Percentiles rank a stretch among this genome's conserved stretches.
Conservation (phyloP, 345 rosid species). For the Euphorbia pulcherrima region DNA sequence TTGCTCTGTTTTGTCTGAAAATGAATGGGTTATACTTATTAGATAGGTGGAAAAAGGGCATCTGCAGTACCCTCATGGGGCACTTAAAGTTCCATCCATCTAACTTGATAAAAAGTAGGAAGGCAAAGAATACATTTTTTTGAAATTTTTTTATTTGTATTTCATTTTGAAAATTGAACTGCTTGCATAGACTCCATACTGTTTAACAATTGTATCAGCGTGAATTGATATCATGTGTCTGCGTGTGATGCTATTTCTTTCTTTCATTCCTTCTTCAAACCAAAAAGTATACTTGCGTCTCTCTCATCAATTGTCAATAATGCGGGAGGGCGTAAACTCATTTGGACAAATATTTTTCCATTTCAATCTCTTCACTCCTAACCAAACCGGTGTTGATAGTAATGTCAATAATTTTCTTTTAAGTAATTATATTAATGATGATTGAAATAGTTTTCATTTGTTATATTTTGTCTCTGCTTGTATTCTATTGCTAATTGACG, state of each 20-base stretch:
- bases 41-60: background rate
- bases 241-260: slow-evolving; percentile 6
- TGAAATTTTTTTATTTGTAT: background rate
- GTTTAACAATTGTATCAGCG: background rate
- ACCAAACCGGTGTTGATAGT: background rate
- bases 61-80: background rate
- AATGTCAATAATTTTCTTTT: background rate
- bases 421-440: background rate
- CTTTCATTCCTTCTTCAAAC: background rate
- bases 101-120: background rate
- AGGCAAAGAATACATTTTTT: background rate
- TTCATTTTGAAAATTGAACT: too few relatives aligned
- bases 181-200: background rate
- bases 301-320: background rate
- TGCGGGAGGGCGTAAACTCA: background rate
- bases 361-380: background rate
- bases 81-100: background rate
- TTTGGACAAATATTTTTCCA: background rate
- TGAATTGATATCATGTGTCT: background rate
- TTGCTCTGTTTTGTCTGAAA: slow-evolving; percentile 1
- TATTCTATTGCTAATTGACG: background rate
- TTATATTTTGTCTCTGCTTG: background rate
- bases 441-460: background rate
- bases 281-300: background rate
- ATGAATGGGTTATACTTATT: background rate